Base-by-base conservation (phyloP, 2,329 filamentous ascomycete species). In the Beauveria sp. region DNA sequence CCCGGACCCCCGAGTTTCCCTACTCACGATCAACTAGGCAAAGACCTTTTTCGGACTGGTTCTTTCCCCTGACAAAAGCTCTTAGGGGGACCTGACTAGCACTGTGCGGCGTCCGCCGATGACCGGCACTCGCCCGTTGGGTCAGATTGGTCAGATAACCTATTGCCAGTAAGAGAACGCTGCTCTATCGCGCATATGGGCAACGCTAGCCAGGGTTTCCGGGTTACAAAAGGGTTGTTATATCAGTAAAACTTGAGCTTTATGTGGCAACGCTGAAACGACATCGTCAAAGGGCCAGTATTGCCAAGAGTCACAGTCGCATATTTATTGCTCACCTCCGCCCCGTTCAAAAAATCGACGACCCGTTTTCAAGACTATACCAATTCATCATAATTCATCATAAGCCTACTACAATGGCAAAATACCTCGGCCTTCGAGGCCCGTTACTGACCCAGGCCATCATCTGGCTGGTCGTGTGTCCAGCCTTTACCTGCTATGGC, bases 401-500 rank as follows among this genome's bases (percentile, higher is more conserved):
- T 12, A 26, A 22, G 22, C 34, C 2, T 46, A 42, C 9, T n/a
- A 31, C 46, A 48, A 63, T 63, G 62, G 57, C 62, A 31, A 53
- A 66, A 20, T 71, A 69, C 62, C 69, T 77, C 43, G 75, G 75
- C 60, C 67, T 72, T 28, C 72, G 68, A 48, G 76, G 76, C 71
- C 66, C 71, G 46, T 64, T 70, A 56, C 67, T 78, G 53, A 69
- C 67, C 62, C 69, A 69, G 16, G 66, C 75, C 28, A 77, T 79
- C 65, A 71, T 77, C 59, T 72, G 72, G 16, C 70, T 79, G 52
- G 74, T 80, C 45, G 76, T 79, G 20, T 73, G 71, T 7, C 78
- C 78, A 5, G 69, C 76, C 14, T 78, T 75, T 62, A 75, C 79
- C 63, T 73, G 79, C 26, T 80, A 81, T 61, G 79, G 80, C 31